A percentile compares a stretch with the other conserved stretches of the same genome.
Evolutionary conservation across 1,139 yeast species (phyloP).

Genomic region (Pichia norvegensis): DNA sequence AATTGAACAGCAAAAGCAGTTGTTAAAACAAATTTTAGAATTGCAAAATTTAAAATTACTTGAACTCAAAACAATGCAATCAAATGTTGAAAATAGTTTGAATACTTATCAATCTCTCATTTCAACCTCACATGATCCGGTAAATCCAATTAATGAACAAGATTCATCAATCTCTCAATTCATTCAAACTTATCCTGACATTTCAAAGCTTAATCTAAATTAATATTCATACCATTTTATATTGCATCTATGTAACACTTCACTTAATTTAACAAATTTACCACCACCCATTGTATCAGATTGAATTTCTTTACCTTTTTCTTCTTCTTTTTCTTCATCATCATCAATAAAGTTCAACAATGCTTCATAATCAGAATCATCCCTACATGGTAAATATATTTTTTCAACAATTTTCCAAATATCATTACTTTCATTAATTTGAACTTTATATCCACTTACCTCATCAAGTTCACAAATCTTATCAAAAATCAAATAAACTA

Average conservation of each 20-base stretch:
- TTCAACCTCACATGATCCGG: background rate
- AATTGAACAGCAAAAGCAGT: slow-evolving; percentile 16
- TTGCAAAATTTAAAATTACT: slow-evolving; percentile 33
- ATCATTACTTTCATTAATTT: slow-evolving; percentile 5
- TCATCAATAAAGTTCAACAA: slow-evolving; percentile 3
- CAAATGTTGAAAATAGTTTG: slow-evolving; percentile 61
- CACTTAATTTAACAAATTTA: background rate
- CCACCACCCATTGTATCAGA: background rate
- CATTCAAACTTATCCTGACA: slow-evolving; percentile 13
- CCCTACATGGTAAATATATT: slow-evolving; percentile 6
- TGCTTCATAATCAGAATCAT: background rate
- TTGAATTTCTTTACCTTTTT: background rate
- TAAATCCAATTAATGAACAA: slow-evolving; percentile 1
- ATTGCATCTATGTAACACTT: background rate
- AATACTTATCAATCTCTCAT: slow-evolving; percentile 55
- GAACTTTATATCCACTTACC: background rate
- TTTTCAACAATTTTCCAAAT: slow-evolving; percentile 8
- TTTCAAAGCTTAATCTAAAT: slow-evolving; percentile 8
- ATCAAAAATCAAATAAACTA: slow-evolving; percentile 5
- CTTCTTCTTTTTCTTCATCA: no score
- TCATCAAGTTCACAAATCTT: slow-evolving; percentile 7
- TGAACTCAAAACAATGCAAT: slow-evolving; percentile 64
- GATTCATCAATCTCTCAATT: slow-evolving; percentile 13
- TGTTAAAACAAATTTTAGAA: slow-evolving; percentile 25
- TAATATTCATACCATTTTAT: background rate